These are phyloP conservation scores for Gynochthodes officinalis DNA, from an alignment of 257 asterid genomes.

Conservation along the genomic window DNA sequence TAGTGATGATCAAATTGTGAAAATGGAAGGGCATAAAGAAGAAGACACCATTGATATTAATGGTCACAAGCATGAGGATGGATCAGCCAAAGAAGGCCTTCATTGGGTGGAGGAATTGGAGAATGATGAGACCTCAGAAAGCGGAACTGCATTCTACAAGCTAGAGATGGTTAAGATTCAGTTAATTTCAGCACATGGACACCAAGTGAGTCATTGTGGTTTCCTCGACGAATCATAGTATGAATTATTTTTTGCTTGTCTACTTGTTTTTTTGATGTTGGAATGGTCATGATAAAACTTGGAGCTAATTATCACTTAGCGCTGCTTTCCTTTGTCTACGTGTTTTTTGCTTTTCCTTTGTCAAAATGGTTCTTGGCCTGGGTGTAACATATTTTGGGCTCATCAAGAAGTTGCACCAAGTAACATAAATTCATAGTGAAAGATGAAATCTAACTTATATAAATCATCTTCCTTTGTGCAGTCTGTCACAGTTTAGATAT, in stretches of 20 bases:
- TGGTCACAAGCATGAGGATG: constrained; percentile 58
- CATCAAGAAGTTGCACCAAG: not conserved
- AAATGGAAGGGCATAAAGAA: constrained; percentile 40
- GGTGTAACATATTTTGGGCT: not conserved
- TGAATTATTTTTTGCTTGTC: not conserved
- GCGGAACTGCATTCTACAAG: constrained; percentile 89
- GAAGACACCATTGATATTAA: constrained; percentile 48
- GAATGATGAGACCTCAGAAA: constrained; percentile 63
- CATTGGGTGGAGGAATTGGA: constrained; percentile 66
- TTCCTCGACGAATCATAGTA: not conserved
- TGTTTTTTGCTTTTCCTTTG: not conserved
- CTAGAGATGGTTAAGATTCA: constrained; percentile 83
- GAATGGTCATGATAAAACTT: not conserved
- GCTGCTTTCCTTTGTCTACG: not conserved
- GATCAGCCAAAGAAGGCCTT: constrained; percentile 44
- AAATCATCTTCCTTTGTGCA: not conserved
- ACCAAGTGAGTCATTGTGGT: constrained; percentile 43
- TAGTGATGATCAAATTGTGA: constrained; percentile 25
- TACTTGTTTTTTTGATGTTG: not conserved
- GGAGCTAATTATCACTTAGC: not conserved
- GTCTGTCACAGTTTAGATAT: too few relatives aligned
- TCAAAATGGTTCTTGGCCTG: not conserved
- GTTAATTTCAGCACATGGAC: constrained; percentile 69
- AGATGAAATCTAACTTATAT: not conserved
- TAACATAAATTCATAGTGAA: not conserved